Base-by-base conservation (phyloP, 2,329 filamentous ascomycete genomes). In the Alternaria longipes region DNA sequence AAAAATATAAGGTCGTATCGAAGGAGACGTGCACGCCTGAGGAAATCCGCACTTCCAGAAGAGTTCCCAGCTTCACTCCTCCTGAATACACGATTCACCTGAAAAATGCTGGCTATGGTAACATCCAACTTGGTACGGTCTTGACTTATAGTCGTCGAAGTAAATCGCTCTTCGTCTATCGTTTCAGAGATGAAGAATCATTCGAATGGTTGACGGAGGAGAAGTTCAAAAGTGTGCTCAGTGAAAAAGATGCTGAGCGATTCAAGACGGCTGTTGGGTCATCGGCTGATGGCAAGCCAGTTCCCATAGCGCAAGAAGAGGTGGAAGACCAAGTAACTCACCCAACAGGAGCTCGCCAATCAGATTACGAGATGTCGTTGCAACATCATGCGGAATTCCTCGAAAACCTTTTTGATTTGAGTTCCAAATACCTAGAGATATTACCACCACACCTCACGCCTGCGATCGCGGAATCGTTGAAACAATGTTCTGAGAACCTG, bases 101-200 rank as follows among this genome's bases (percentile, higher is more conserved):
- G 22, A 46, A 46, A 46, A 46, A 46, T 46, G 44, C 44, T 46
- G 44, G 44, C 44, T 46, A 46, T 46, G 44, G 44, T 46, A 20
- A 46, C 44, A 46, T 46, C 28, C 22, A 22, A 46, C 28, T 22
- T 46, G 44, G 44, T 46, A 46, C 44, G 24, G 44, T 46, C 44
- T 46, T 46, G 44, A 46, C 44, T 46, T 46, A 46, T 46, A 46
- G 44, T 34, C 32, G 11, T 46, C 22, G 44, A 46, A 46, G 44
- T 46, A 46, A 46, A 46, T 46, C n/a, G 44, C 44, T 46, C 44
- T 46, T 46, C 44, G 44, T 46, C 44, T 46, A 46, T 46, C 44
- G 44, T 46, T 46, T 46, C 44, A 46, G 44, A 46, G 44, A 22
- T 46, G 44, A 46, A 46, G 44, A 46, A 46, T 46, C 44, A 46